phyloP scores from a whole-genome alignment of 2,329 filamentous ascomycete species.

The Colletotrichum cordylinicola region DNA sequence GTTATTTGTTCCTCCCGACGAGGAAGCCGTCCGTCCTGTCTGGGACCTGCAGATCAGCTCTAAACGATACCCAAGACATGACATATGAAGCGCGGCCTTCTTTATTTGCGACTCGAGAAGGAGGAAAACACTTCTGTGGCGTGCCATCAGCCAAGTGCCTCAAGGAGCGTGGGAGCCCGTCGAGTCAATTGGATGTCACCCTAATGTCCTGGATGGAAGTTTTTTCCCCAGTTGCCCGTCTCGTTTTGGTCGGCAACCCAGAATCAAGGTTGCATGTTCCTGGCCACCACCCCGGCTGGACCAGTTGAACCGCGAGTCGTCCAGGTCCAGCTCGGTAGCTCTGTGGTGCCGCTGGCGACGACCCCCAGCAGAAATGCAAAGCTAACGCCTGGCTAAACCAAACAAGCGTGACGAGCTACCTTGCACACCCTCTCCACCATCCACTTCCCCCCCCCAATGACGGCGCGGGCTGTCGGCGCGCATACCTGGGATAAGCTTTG shows the following conservation, averaged over 20 bases:
- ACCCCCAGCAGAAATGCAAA: background rate
- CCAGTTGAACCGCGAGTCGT: background rate
- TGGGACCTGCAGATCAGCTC: background rate
- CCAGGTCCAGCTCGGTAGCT: background rate
- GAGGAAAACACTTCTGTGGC: background rate
- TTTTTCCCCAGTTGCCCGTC: background rate
- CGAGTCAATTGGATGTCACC: conserved; percentile 9
- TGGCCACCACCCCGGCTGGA: background rate
- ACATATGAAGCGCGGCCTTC: background rate
- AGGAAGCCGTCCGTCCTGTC: background rate
- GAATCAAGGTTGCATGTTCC: conserved; percentile 11
- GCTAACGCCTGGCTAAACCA: background rate
- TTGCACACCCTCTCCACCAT: background rate
- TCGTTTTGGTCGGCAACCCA: background rate
- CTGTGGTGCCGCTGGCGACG: background rate
- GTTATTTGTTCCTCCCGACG: background rate
- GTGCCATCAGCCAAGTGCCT: background rate
- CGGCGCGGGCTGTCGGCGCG: background rate
- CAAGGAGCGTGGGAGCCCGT: background rate
- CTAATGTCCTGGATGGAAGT: background rate
- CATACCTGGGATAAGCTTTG: conserved; percentile 19
- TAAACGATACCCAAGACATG: background rate
- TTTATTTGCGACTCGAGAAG: background rate
- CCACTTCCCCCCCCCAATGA: background rate
- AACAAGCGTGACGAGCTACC: background rate